Evolutionary conservation across 2,329 filamentous ascomycete species (phyloP).

Genomic region (Colletotrichum sp.): DNA sequence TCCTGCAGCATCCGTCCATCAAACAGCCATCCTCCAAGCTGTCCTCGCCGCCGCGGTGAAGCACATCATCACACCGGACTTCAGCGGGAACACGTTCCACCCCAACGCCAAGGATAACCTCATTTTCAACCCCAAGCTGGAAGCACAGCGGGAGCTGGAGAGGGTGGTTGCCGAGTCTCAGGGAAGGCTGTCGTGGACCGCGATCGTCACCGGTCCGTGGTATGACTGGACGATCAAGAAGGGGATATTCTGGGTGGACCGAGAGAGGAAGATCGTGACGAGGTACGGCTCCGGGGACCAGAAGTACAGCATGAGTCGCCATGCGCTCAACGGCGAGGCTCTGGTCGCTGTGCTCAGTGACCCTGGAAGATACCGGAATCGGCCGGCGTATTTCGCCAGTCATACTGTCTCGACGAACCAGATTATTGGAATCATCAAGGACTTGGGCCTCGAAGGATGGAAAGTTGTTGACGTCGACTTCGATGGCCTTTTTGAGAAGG

Average conservation of each 20-base stretch:
- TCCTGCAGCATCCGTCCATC: constrained; percentile 22
- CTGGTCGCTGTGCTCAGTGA: constrained; percentile 3
- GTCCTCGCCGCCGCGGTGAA: constrained; percentile 19
- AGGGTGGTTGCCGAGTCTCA: not conserved
- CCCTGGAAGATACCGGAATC: not conserved
- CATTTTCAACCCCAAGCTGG: constrained; percentile 21
- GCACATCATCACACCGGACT: constrained; percentile 26
- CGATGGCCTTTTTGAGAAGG: not conserved
- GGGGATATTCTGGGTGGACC: constrained; percentile 24
- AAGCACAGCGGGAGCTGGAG: constrained; percentile 28
- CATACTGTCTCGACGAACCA: constrained; percentile 10
- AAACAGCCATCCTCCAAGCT: constrained; percentile 22
- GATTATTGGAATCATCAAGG: not conserved
- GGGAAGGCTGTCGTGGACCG: constrained; percentile 22
- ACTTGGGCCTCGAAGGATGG: not conserved
- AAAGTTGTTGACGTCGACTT: not conserved
- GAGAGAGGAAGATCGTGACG: constrained; percentile 7
- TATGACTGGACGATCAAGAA: constrained; percentile 25
- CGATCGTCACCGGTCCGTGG: constrained; percentile 23
- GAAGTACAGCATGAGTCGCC: constrained; percentile 2
- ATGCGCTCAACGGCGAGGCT: constrained; percentile 7
- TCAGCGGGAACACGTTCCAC: constrained; percentile 25
- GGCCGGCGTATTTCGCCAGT: constrained; percentile 5
- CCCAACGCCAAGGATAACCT: constrained; percentile 3
- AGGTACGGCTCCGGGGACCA: constrained; percentile 13